A percentile compares a stretch with the other conserved stretches of the same genome.
Conservation (phyloP, 805 yeast species). For the Maudiozyma saulgeensis region DNA sequence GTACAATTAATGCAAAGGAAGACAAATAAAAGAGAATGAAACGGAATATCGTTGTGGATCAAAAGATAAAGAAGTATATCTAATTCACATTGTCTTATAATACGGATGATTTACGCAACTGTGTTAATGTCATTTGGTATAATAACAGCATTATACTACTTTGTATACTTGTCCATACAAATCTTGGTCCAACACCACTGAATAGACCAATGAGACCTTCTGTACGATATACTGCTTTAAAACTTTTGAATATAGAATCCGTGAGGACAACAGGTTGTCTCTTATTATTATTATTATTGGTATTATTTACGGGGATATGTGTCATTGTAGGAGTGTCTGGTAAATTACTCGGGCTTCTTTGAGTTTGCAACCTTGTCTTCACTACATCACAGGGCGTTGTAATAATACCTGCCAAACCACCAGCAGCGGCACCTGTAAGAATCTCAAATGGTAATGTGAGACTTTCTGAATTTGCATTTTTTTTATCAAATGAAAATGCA, state of each 20-base stretch:
- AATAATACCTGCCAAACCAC: conserved; percentile 80
- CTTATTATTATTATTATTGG: not conserved
- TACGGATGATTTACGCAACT: conserved; percentile 18
- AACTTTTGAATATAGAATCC: conserved; percentile 41
- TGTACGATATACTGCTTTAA: conserved; percentile 45
- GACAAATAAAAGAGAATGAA: no score
- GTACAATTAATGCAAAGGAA: not conserved
- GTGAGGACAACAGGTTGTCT: conserved; percentile 16
- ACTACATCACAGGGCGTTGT: conserved; percentile 91
- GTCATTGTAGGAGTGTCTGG: not conserved
- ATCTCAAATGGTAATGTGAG: conserved; percentile 56
- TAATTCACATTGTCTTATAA: not conserved
- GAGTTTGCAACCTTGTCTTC: conserved; percentile 89
- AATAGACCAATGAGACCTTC: conserved; percentile 80
- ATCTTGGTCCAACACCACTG: conserved; percentile 93
- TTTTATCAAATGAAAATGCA: conserved; percentile 38
- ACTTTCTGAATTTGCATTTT: conserved; percentile 31
- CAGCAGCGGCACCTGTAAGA: conserved; percentile 89
- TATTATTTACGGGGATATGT: conserved; percentile 3
- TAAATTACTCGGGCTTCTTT: conserved; percentile 18
- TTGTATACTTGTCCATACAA: conserved; percentile 93
- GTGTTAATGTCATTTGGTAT: conserved; percentile 68
- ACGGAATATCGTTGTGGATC: no score
- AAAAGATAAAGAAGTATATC: no score
- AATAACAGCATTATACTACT: conserved; percentile 86